A percentile compares a stretch with the other conserved stretches of the same genome.
Conservation (phyloP, 2,329 filamentous ascomycete genomes). For the Epichloe amarillans region DNA sequence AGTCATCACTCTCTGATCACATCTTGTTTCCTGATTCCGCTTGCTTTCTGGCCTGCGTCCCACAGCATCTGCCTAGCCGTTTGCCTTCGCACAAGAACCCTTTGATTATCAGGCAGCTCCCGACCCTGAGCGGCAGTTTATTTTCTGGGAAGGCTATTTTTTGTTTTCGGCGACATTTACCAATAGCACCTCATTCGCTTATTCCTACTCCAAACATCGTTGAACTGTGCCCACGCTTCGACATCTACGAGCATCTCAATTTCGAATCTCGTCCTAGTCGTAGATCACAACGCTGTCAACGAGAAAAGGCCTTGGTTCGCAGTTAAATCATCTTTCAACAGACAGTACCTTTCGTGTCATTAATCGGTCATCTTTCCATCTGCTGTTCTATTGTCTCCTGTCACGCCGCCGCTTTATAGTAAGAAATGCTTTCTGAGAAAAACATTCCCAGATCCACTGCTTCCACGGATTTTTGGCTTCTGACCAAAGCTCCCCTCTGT, state of each 20-base stretch:
- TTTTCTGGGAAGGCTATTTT: no score
- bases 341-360: background rate
- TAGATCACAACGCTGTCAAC: background rate
- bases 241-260: background rate
- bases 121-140: no score
- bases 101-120: no score
- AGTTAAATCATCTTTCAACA: no score
- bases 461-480: background rate
- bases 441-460: background rate
- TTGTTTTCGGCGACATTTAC: no score
- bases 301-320: background rate
- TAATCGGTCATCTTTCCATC: background rate
- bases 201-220: background rate
- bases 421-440: background rate
- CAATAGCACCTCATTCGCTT: background rate
- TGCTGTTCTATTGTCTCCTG: background rate
- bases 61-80: no score
- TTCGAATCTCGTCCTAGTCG: background rate
- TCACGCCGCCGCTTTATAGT: background rate
- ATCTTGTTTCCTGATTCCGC: no score
- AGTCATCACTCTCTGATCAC: no score
- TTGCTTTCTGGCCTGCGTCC: no score
- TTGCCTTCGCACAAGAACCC: no score
- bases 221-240: background rate
- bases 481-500: background rate